Evolutionary conservation across 2,329 filamentous ascomycete species (phyloP).

Genomic region (Cordyceps farinosa): DNA sequence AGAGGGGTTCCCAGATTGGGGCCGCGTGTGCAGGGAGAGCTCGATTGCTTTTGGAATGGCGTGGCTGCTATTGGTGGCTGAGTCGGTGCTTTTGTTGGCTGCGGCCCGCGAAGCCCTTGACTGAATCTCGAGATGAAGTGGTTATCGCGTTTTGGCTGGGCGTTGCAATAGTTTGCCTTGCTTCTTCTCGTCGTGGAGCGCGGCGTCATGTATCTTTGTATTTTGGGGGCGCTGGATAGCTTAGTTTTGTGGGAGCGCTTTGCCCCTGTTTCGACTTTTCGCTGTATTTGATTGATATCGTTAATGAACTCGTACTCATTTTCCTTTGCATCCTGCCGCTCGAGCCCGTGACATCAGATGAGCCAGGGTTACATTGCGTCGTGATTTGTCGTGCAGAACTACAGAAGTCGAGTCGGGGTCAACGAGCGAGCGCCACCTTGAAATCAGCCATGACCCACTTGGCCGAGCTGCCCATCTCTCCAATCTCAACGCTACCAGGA

Average conservation of each 20-base stretch:
- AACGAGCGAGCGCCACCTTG: background rate
- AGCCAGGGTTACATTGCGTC: background rate
- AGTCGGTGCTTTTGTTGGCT: conserved; percentile 47
- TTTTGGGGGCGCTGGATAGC: background rate
- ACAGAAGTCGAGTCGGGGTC: background rate
- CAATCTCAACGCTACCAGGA: conserved; percentile 10
- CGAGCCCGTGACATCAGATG: background rate
- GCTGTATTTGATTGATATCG: background rate
- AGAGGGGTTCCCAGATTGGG: conserved; percentile 47
- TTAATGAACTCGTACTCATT: background rate
- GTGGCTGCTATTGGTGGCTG: conserved; percentile 54
- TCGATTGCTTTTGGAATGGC: conserved; percentile 51
- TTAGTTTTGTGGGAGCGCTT: background rate
- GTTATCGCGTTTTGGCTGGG: background rate
- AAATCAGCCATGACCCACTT: conserved; percentile 11
- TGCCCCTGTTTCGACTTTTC: background rate
- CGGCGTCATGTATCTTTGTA: background rate
- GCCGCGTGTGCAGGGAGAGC: conserved; percentile 54
- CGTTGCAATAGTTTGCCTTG: background rate
- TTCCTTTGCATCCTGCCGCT: background rate
- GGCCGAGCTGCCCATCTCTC: background rate
- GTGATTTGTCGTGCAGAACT: background rate
- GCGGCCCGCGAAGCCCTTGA: conserved; percentile 41
- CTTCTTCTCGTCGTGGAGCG: background rate
- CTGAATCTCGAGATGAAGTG: background rate